These are phyloP conservation scores for Cladorrhinum sp. DNA, from an alignment of 2,329 filamentous ascomycete genomes.

Conservation along the genomic window DNA sequence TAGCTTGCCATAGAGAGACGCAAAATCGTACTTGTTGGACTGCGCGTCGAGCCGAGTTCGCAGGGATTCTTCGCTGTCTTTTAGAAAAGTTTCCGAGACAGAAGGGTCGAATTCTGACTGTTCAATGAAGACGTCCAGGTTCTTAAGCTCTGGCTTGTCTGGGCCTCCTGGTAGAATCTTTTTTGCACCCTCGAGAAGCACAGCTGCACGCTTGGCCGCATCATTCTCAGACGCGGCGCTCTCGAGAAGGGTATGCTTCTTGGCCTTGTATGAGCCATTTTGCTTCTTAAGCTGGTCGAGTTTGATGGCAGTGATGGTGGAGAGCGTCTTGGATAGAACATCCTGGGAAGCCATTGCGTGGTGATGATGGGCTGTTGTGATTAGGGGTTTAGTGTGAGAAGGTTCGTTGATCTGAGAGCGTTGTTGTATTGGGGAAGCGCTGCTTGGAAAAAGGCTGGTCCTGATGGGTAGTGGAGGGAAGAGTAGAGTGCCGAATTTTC, in stretches of 20 bases:
- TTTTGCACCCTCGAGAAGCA: slow-evolving; percentile 36
- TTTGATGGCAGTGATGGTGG: slow-evolving; percentile 54
- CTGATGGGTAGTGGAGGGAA: too few relatives aligned
- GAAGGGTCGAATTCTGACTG: slow-evolving; percentile 54
- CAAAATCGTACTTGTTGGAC: slow-evolving; percentile 54
- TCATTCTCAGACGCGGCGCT: slow-evolving; percentile 28
- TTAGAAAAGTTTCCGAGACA: slow-evolving; percentile 44
- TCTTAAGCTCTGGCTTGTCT: slow-evolving; percentile 33
- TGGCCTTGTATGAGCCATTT: slow-evolving; percentile 46
- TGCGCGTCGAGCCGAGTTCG: slow-evolving; percentile 46
- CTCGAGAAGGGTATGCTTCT: slow-evolving; percentile 42
- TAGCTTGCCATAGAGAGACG: slow-evolving; percentile 53
- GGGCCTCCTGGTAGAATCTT: slow-evolving; percentile 34
- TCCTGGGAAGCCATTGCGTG: slow-evolving; percentile 35
- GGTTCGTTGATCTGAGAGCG: not conserved
- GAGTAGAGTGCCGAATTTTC: too few relatives aligned
- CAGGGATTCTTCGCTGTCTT: slow-evolving; percentile 47
- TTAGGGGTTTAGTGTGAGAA: not conserved
- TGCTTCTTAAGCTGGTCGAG: slow-evolving; percentile 55
- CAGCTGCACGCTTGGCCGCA: slow-evolving; percentile 31
- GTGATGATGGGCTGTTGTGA: not conserved
- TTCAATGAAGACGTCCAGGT: slow-evolving; percentile 50
- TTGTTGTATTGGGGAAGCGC: too few relatives aligned
- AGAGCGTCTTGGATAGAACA: slow-evolving; percentile 50
- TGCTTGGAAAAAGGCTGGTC: too few relatives aligned